These are phyloP conservation scores for Aschersonia sp. DNA, from an alignment of 2,329 filamentous ascomycete species.

Conservation along the genomic window DNA sequence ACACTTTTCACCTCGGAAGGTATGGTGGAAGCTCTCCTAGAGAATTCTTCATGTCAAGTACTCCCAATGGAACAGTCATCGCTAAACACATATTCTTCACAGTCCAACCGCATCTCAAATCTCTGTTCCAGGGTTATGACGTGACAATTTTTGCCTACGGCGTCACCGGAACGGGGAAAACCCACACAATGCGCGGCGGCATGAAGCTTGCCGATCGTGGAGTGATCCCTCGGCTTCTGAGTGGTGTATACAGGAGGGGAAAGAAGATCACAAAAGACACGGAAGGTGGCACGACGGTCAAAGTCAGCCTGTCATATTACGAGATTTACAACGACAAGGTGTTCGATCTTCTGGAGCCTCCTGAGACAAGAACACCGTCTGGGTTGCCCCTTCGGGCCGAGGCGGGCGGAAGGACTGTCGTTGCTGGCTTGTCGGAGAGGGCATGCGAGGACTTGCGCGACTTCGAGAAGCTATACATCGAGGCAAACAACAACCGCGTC, in stretches of 20 bases:
- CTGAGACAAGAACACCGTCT: constrained; percentile 70
- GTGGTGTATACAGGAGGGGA: constrained; percentile 69
- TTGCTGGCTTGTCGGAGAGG: constrained; percentile 74
- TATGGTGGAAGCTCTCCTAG: constrained; percentile 21
- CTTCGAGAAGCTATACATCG: constrained; percentile 80
- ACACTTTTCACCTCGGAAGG: constrained; percentile 81
- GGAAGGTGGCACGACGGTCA: constrained; percentile 52
- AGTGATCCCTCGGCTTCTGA: constrained; percentile 74
- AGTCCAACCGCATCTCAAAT: constrained; percentile 85
- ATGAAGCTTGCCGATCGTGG: constrained; percentile 75
- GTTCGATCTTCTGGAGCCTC: constrained; percentile 76
- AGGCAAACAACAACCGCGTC: constrained; percentile 80
- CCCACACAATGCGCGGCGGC: constrained; percentile 89
- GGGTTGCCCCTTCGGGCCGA: constrained; percentile 75
- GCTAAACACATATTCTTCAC: constrained; percentile 1
- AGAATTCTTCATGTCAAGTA: too few relatives aligned
- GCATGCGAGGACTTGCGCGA: constrained; percentile 76
- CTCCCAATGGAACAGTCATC: too few relatives aligned
- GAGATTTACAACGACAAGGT: constrained; percentile 97
- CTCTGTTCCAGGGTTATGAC: constrained; percentile 80
- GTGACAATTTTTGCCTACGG: constrained; percentile 88
- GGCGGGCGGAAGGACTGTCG: constrained; percentile 73
- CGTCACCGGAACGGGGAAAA: constrained; percentile 87
- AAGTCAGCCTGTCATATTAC: constrained; percentile 76
- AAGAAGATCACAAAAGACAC: constrained; percentile 78